Percentiles rank a stretch among this genome's conserved stretches.
These are phyloP conservation scores for Ilex aquifolium DNA, from an alignment of 257 asterid species.

Conservation along the genomic window DNA sequence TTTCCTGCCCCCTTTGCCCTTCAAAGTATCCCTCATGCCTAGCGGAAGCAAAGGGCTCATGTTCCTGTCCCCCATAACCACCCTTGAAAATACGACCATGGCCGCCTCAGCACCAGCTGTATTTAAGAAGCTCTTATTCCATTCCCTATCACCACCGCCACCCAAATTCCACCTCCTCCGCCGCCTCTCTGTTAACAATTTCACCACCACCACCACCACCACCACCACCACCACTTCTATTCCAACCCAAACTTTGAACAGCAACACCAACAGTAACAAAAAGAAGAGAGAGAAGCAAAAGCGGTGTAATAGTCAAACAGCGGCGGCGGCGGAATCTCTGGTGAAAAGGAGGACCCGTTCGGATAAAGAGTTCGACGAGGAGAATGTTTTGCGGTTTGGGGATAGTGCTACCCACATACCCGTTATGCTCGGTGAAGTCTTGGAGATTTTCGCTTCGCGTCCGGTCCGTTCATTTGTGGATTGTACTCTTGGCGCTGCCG, in stretches of 20 bases:
- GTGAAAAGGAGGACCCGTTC: slow-evolving; percentile 87
- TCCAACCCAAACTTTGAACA: slow-evolving; percentile 14
- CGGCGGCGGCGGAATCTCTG: slow-evolving; percentile 17
- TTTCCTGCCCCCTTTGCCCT: no score
- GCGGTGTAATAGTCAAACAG: slow-evolving; percentile 10
- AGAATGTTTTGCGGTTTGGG: slow-evolving; percentile 44
- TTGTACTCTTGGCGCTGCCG: slow-evolving; percentile 95
- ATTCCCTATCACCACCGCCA: slow-evolving; percentile 19
- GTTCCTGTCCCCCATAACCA: background rate
- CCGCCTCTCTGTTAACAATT: slow-evolving; percentile 2
- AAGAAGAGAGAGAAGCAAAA: slow-evolving; percentile 21
- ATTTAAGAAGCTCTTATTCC: slow-evolving; percentile 29
- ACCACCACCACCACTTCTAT: slow-evolving; percentile 9
- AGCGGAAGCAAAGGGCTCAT: no score
- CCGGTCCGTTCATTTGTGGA: slow-evolving; percentile 75
- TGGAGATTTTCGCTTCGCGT: slow-evolving; percentile 62
- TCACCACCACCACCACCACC: slow-evolving; percentile 3
- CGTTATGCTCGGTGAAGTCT: slow-evolving; percentile 80
- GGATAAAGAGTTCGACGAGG: slow-evolving; percentile 67
- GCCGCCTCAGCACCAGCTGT: slow-evolving; percentile 36
- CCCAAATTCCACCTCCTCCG: slow-evolving; percentile 16
- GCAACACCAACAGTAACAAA: slow-evolving; percentile 15
- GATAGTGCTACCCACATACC: slow-evolving; percentile 67
- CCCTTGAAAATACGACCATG: slow-evolving; percentile 15
- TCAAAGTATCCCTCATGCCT: no score